Percentiles rank a stretch among this genome's conserved stretches.
Evolutionary conservation across 1,139 yeast genomes (phyloP).

Genomic region (Zhuliangozyma blackwelliae): DNA sequence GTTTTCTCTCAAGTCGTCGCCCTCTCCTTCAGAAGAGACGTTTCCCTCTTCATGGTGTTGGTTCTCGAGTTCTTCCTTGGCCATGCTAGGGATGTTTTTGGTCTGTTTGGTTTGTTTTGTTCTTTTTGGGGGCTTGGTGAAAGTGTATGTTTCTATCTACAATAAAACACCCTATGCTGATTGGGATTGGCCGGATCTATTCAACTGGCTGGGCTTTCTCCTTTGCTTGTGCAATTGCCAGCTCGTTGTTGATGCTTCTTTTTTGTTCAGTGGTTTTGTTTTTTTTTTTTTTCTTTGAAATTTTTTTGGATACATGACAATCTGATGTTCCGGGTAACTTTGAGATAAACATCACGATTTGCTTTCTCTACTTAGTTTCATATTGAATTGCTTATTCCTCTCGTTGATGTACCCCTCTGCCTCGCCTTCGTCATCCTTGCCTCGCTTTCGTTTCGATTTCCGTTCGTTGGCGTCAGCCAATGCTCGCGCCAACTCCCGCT

Average conservation of each 20-base stretch:
- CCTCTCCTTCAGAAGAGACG: conserved; percentile 26
- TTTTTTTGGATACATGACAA: too few relatives aligned
- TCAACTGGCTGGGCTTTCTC: too few relatives aligned
- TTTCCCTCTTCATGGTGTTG: conserved; percentile 26
- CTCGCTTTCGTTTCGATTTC: conserved; percentile 24
- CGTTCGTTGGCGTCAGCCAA: conserved; percentile 34
- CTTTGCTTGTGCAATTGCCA: too few relatives aligned
- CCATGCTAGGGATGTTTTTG: too few relatives aligned
- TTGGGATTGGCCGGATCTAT: too few relatives aligned
- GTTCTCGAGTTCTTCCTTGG: conserved; percentile 26
- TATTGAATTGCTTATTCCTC: conserved; percentile 75
- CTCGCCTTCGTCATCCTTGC: conserved; percentile 26
- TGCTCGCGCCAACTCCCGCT: conserved; percentile 27
- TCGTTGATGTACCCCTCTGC: conserved; percentile 56
- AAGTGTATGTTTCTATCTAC: too few relatives aligned
- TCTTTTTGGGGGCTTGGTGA: too few relatives aligned
- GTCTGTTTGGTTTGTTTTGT: too few relatives aligned
- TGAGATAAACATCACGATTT: too few relatives aligned
- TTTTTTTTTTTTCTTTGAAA: not conserved
- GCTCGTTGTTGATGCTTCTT: too few relatives aligned
- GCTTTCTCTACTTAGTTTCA: conserved; percentile 37
- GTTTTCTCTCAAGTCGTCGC: conserved; percentile 30
- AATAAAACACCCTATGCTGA: too few relatives aligned
- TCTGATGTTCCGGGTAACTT: too few relatives aligned
- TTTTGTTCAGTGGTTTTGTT: not conserved